Conservation (phyloP, 495 filamentous ascomycete genomes). For the Lophiotrema nucula region DNA sequence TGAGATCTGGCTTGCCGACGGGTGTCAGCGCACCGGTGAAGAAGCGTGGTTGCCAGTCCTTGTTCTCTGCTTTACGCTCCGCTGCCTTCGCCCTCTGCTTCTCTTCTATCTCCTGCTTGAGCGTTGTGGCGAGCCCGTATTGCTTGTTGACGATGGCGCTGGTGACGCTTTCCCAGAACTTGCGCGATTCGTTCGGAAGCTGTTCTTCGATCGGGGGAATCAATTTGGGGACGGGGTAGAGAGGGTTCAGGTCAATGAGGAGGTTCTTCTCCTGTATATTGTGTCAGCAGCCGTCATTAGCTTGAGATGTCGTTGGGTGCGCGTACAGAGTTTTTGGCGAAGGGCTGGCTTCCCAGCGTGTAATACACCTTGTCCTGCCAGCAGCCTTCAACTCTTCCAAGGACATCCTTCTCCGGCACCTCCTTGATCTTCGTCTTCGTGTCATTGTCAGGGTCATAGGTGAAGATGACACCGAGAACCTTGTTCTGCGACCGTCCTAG, state of each 20-base stretch:
- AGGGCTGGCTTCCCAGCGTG: slow-evolving; percentile 45
- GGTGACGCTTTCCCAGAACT: slow-evolving; percentile 85
- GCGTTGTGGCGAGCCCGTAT: slow-evolving; percentile 74
- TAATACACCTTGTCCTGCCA: slow-evolving; percentile 77
- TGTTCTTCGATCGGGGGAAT: slow-evolving; percentile 73
- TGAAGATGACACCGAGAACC: slow-evolving; percentile 87
- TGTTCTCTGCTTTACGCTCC: slow-evolving; percentile 64
- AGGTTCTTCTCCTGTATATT: slow-evolving; percentile 57
- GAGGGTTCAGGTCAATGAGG: slow-evolving; percentile 80
- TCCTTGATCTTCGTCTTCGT: slow-evolving; percentile 75
- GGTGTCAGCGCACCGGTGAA: slow-evolving; percentile 75
- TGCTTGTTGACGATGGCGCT: slow-evolving; percentile 82
- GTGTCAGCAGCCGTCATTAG: not conserved
- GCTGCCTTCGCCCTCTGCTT: slow-evolving; percentile 79
- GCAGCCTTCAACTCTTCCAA: slow-evolving; percentile 77
- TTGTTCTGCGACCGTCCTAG: slow-evolving; percentile 85
- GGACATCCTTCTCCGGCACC: slow-evolving; percentile 75
- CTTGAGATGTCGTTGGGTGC: not conserved
- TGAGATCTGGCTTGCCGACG: slow-evolving; percentile 74
- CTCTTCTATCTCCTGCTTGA: slow-evolving; percentile 92
- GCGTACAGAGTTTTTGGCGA: slow-evolving; percentile 51
- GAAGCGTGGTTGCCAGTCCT: slow-evolving; percentile 83
- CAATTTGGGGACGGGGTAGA: slow-evolving; percentile 71
- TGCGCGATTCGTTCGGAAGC: slow-evolving; percentile 84
- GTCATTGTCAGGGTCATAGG: slow-evolving; percentile 79